Conservation (phyloP, 2,329 filamentous ascomycete genomes). For the Colletotrichum sp. region DNA sequence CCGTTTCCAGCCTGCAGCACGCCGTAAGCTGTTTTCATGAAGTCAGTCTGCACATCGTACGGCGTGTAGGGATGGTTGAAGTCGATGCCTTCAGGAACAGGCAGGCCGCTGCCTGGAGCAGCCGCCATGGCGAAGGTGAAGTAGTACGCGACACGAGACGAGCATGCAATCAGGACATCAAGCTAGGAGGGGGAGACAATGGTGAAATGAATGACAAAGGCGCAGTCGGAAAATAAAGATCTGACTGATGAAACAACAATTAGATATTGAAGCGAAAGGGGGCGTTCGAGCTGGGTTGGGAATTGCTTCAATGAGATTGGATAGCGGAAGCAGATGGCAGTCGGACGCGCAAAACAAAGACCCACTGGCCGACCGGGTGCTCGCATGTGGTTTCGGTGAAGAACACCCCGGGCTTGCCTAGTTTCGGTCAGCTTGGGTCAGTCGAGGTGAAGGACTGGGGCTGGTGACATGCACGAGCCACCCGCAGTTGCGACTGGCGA, state of each 20-base stretch:
- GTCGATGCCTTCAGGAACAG: slow-evolving; percentile 44
- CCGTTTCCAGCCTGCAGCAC: slow-evolving; percentile 74
- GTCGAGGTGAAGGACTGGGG: neutral
- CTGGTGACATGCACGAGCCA: neutral
- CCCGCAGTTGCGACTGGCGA: too few species aligned
- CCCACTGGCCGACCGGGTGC: neutral
- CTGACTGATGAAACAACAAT: neutral
- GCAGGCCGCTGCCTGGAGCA: slow-evolving; percentile 21
- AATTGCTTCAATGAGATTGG: neutral
- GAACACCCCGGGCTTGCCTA: neutral
- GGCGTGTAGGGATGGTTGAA: slow-evolving; percentile 90
- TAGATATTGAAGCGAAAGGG: neutral
- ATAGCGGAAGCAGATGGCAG: neutral
- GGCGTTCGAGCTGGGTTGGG: neutral
- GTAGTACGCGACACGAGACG: neutral
- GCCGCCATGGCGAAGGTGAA: neutral
- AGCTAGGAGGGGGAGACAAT: accelerated
- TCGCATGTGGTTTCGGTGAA: neutral
- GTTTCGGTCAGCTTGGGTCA: neutral
- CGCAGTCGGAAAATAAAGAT: neutral
- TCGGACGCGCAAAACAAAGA: neutral
- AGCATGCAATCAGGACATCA: neutral
- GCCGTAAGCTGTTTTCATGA: slow-evolving; percentile 84
- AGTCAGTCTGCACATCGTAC: slow-evolving; percentile 85
- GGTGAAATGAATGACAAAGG: neutral